Evolutionary conservation across 2,329 filamentous ascomycete genomes (phyloP), one percentile per base, ranked within the genome.

Genomic region (Fusarium bactridioides): DNA sequence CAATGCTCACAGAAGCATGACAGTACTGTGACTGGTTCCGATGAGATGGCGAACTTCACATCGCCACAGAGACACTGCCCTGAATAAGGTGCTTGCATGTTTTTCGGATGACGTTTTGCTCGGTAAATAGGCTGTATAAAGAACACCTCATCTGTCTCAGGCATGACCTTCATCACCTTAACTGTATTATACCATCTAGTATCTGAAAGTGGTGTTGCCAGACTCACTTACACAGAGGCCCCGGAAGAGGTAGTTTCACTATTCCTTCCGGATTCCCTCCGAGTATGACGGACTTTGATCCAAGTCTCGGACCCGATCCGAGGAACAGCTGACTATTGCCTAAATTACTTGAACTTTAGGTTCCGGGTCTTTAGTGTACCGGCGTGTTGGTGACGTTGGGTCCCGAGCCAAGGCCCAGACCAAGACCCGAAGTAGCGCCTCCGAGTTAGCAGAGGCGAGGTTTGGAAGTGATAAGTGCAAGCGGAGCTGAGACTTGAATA

Each of bases 1-100:
- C 74, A 77, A 19, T 77, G 74, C 0, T 70, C 57, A 15, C 74
- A 77, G 12, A 69, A 76, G 7, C 75, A 77, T 27, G 73, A 77
- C 4, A 77, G 13, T 0, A 76, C 61, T 21, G 74, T 62, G 0
- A 58, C 23, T 19, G 74, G 74, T 0, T 76, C 67, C 4, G 74
- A 73, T 1, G 61, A 35, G 4, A 74, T 59, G 3, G 18, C 47
- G 3, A 77, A 55, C 4, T 33, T 58, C 16, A 76, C 53, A 2
- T 48, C 57, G 6, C 62, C 73, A 31, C 75, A 77, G 4, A 77
- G 74, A 27, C 75, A 77, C 5, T 54, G 29, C 33, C 75, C 75
- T 12, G 61, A 43, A 23, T 74, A 76, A 9, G 67, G 45, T 12
- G 59, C 35, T 18, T 63, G n/a, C 68, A 73, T 76, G 7, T 23